Base-by-base conservation (phyloP, 1,139 yeast species). In the Nadsonia starkeyi-henricii region DNA sequence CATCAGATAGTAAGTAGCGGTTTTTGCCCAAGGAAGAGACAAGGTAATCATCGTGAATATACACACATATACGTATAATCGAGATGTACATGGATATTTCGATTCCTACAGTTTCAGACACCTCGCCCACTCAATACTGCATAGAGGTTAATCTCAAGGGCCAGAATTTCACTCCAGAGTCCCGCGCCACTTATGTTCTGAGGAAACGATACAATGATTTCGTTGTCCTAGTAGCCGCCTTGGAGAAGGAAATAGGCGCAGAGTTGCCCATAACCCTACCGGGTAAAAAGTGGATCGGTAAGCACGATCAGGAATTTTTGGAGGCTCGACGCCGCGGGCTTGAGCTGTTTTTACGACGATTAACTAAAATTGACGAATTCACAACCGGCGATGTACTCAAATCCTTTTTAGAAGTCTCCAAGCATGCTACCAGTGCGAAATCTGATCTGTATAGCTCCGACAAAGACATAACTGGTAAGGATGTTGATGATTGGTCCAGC, bases 141-240 rank as follows among this genome's bases (percentile, higher is more conserved):
- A 57, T 73, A 2, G 58, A 59, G 5, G 68, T 71, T 17, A 59
- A 65, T 17, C 57, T 60, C 41, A 58, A 54, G 20, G 54, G 49
- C 17, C 43, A n/a, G 43, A 46, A 3, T 45, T 46, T 30, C 42
- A 41, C 19, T 45, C 37, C 43, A 30, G 48, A 3, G 39, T 21
- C 33, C 4, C 4, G 28, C 19, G 9, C 51, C 13, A 56, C 63
- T 1, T 66, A 63, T 52, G 58, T 58, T 19, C 53, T 74, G 19
- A 56, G 62, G 48, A 72, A 70, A 54, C 62, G 81, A 49, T 77
- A 68, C 58, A 68, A 75, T 42, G 85, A 79, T 52, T 79, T 79
- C 61, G 64, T 67, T 19, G 60, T 61, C n/a, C 64, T 79, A 21
- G 72, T 70, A 44, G 59, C 59, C 15, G 68, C 65, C n/a, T 56